Percentiles rank a stretch among this genome's conserved stretches.
phyloP scores from a whole-genome alignment of 495 filamentous ascomycete genomes.

The Xylaria longipes region DNA sequence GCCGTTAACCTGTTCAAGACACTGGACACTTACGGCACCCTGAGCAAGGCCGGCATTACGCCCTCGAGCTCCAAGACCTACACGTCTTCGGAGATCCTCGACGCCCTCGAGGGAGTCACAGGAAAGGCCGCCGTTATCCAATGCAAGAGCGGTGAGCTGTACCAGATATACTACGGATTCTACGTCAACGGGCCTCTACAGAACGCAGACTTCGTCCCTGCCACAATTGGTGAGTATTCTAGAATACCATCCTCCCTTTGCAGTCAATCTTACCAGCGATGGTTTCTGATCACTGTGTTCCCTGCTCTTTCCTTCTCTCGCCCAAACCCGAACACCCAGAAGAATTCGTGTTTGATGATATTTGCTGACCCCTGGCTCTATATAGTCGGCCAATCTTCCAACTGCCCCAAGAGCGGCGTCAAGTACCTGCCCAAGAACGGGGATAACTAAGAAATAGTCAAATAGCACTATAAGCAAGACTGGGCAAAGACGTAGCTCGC shows the following conservation, averaged over 20 bases:
- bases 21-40: slow-evolving; percentile 56
- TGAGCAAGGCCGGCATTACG: slow-evolving; percentile 65
- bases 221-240: slow-evolving; percentile 32
- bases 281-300: neutral
- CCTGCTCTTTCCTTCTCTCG: neutral
- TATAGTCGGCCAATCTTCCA: slow-evolving; percentile 64
- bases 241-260: neutral
- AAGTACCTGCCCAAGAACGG: slow-evolving; percentile 42
- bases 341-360: neutral
- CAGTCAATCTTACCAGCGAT: neutral
- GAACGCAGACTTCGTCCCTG: slow-evolving; percentile 69
- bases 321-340: neutral
- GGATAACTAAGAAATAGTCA: neutral
- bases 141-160: slow-evolving; percentile 63
- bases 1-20: slow-evolving; percentile 64
- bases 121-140: slow-evolving; percentile 69
- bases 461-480: neutral
- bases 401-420: slow-evolving; percentile 37
- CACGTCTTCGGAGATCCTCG: slow-evolving; percentile 63
- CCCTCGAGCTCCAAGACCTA: slow-evolving; percentile 66
- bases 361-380: neutral
- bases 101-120: slow-evolving; percentile 58
- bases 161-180: slow-evolving; percentile 82
- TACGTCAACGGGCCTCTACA: slow-evolving; percentile 74
- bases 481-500: neutral